Percentiles rank a stretch among this genome's conserved stretches.
Conservation (phyloP, 2,329 filamentous ascomycete species). For the Bipolaris cookei region DNA sequence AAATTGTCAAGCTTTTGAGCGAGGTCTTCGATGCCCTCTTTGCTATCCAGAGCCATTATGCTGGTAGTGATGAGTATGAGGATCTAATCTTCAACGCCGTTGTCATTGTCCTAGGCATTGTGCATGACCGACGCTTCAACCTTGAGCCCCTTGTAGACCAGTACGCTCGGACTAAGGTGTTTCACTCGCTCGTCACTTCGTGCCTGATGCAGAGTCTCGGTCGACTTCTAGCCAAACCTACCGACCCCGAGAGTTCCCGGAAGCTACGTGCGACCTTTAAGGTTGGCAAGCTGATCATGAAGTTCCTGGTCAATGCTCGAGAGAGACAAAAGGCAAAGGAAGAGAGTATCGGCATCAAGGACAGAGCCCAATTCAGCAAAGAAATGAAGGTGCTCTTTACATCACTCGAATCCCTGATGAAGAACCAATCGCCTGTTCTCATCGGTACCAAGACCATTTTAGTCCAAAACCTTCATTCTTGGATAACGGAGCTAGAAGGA, state of each 20-base stretch:
- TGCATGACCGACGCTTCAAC: slow-evolving; percentile 93
- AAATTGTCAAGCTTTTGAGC: slow-evolving; percentile 90
- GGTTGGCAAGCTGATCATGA: slow-evolving; percentile 88
- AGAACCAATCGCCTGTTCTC: slow-evolving; percentile 80
- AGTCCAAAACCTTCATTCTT: slow-evolving; percentile 95
- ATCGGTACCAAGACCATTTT: slow-evolving; percentile 94
- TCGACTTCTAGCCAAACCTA: slow-evolving; percentile 79
- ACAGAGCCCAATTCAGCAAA: slow-evolving; percentile 75
- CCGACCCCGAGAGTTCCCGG: slow-evolving; percentile 81
- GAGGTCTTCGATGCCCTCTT: slow-evolving; percentile 93
- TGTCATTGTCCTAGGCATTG: slow-evolving; percentile 88
- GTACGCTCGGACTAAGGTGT: slow-evolving; percentile 87
- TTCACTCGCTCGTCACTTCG: slow-evolving; percentile 89
- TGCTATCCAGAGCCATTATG: slow-evolving; percentile 85
- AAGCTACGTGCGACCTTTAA: slow-evolving; percentile 92
- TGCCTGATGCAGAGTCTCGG: slow-evolving; percentile 88
- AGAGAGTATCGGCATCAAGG: slow-evolving; percentile 82
- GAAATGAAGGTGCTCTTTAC: slow-evolving; percentile 89
- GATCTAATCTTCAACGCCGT: slow-evolving; percentile 90
- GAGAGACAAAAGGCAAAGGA: slow-evolving; percentile 89
- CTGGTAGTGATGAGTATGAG: slow-evolving; percentile 90
- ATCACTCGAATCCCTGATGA: slow-evolving; percentile 87
- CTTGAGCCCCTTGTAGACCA: slow-evolving; percentile 87
- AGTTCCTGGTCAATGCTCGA: slow-evolving; percentile 90
- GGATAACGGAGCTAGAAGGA: slow-evolving; percentile 87